Base-by-base conservation (phyloP, 1,139 yeast genomes). In the Yamadazyma atmosphaerica region DNA sequence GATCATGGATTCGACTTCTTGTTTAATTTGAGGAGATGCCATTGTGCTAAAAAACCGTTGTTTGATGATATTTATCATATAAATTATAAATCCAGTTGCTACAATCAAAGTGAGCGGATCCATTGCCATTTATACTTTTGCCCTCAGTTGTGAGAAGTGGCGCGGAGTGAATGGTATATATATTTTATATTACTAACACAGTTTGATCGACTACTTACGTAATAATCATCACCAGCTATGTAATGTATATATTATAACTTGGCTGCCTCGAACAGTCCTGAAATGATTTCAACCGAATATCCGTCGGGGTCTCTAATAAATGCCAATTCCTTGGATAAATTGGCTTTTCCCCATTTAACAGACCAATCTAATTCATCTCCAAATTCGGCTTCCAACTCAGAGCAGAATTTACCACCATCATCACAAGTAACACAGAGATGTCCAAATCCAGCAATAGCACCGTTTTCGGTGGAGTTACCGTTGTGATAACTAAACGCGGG, bases 281-380 rank as follows among this genome's bases (percentile, higher is more conserved):
- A 21, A 25, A 86, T 69, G 39, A 89, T 74, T 64, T 89, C 96
- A 49, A 92, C 72, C 42, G 82, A 74, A 67, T 92, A 92, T 55
- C 88, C 88, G 64, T 92, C 98, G n/a, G 98, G 98, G 56, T 92
- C 98, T 44, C 74, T 71, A 40, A 90, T 63, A 50, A 87, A 84
- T 1, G 87, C 96, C 55, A 83, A 68, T 35, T 68, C 63, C 4
- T 41, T 40, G 14, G 43, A 28, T 7, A 43, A 13, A 46, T 77
- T 74, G 58, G 77, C 57, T 41, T 69, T 72, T 45, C 87, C 89
- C 58, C 70, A 86, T 50, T 74, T 76, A 22, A 58, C 52, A 12
- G 67, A 50, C 76, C 75, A 70, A 39, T 58, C 57, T 22, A 60
- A 55, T 25, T 60, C 54, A 32, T 64, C 64, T 12, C 66, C 65